These are phyloP conservation scores for Elaeis guineensis DNA, from an alignment of 176 grass and related monocot genomes.

Conservation along the genomic window DNA sequence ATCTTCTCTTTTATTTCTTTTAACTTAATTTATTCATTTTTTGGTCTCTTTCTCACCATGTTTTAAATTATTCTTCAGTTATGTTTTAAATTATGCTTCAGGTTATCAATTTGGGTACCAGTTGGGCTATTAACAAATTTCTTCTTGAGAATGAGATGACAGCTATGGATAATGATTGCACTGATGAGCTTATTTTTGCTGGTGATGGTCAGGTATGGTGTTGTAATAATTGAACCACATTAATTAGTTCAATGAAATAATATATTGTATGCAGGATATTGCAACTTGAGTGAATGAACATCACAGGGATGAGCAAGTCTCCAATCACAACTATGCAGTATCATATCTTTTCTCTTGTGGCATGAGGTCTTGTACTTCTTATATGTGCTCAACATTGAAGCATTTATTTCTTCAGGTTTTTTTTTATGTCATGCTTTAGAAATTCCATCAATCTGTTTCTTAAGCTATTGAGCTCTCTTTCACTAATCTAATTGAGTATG, in stretches of 20 bases:
- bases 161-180: conserved; percentile 82
- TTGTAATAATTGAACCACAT: no score
- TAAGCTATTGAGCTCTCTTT: no score
- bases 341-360: conserved; percentile 82
- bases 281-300: conserved; percentile 16
- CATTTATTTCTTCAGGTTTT: conserved; percentile 81
- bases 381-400: conserved; percentile 87
- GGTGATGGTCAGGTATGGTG: conserved; percentile 68
- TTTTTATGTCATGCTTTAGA: no score
- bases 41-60: neutral
- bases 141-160: conserved; percentile 82
- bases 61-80: no score
- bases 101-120: conserved; percentile 96
- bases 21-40: neutral
- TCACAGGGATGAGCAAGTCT: conserved; percentile 76
- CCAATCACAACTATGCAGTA: conserved; percentile 48
- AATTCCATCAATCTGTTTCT: no score
- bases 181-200: conserved; percentile 78
- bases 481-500: conserved; percentile 6
- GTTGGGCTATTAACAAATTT: conserved; percentile 83
- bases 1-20: neutral
- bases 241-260: no score
- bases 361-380: conserved; percentile 74
- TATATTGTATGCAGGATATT: neutral
- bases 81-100: conserved; percentile 21